Evolutionary conservation across 306 rosid species (phyloP).

Genomic region (Casuarina cunninghamiana): DNA sequence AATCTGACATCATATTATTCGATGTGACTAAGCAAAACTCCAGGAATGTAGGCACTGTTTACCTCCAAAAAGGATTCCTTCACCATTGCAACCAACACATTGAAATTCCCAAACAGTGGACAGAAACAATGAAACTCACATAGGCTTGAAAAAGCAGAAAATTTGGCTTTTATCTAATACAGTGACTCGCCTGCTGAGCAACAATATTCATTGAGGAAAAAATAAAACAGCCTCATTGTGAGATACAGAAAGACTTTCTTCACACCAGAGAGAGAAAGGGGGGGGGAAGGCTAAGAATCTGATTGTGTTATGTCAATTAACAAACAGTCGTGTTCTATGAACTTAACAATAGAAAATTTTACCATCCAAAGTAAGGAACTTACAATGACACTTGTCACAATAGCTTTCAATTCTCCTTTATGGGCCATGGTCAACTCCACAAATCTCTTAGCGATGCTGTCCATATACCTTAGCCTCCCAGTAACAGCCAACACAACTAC

Average conservation of each 20-base stretch:
- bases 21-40: background rate
- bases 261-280: background rate
- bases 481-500: slow-evolving; percentile 68
- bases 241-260: background rate
- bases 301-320: background rate
- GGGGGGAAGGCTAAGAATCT: background rate
- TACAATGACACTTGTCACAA: slow-evolving; percentile 83
- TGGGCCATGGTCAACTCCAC: slow-evolving; percentile 83
- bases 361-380: slow-evolving; percentile 34
- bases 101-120: background rate
- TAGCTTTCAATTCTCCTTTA: slow-evolving; percentile 83
- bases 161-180: background rate
- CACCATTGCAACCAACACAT: background rate
- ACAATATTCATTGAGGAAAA: background rate
- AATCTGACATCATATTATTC: background rate
- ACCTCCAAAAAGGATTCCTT: background rate
- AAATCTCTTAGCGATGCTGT: slow-evolving; percentile 71
- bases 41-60: background rate
- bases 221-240: background rate
- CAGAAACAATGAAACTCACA: background rate
- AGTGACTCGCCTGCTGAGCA: background rate
- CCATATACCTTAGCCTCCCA: slow-evolving; percentile 76
- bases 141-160: background rate
- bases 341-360: background rate
- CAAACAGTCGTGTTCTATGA: background rate